A percentile compares a stretch with the other conserved stretches of the same genome.
phyloP scores from a whole-genome alignment of 1,284 basidiomycete genomes.

The Jaminaea rosea region DNA sequence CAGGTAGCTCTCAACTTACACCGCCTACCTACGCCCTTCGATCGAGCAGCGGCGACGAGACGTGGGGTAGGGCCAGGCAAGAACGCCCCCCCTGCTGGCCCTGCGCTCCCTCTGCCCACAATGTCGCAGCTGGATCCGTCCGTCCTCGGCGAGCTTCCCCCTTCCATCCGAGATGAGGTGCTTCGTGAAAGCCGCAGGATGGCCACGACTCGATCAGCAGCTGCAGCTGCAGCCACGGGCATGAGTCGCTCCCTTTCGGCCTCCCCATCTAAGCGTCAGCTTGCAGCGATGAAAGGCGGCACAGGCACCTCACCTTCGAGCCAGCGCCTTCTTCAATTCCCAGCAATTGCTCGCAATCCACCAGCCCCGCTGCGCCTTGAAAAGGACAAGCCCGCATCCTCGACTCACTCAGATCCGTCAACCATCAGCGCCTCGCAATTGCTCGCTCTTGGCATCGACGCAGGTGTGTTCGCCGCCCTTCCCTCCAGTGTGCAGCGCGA shows the following conservation, averaged over 20 bases:
- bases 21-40: too few relatives aligned
- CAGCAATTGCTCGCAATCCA: conserved; percentile 8
- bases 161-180: conserved; percentile 30
- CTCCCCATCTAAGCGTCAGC: conserved; percentile 16
- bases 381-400: background rate
- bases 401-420: conserved; percentile 8
- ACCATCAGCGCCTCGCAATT: conserved; percentile 12
- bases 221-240: background rate
- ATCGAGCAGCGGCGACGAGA: too few relatives aligned
- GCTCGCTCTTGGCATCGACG: conserved; percentile 23
- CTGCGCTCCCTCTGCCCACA: conserved; percentile 25
- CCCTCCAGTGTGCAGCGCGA: conserved; percentile 31
- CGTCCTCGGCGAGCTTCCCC: conserved; percentile 36
- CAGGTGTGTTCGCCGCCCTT: conserved; percentile 30
- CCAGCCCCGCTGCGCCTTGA: conserved; percentile 2
- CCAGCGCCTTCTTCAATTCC: too few relatives aligned
- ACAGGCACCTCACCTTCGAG: too few relatives aligned
- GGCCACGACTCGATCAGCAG: background rate
- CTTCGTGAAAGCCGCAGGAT: conserved; percentile 16
- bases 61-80: too few relatives aligned
- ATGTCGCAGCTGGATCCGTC: conserved; percentile 38
- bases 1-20: too few relatives aligned
- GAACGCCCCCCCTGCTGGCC: too few relatives aligned
- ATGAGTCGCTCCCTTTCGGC: conserved; percentile 5
- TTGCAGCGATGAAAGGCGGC: conserved; percentile 12